Base-by-base conservation (phyloP, 768 basidiomycete species). In the Hirschioporus abietinus region DNA sequence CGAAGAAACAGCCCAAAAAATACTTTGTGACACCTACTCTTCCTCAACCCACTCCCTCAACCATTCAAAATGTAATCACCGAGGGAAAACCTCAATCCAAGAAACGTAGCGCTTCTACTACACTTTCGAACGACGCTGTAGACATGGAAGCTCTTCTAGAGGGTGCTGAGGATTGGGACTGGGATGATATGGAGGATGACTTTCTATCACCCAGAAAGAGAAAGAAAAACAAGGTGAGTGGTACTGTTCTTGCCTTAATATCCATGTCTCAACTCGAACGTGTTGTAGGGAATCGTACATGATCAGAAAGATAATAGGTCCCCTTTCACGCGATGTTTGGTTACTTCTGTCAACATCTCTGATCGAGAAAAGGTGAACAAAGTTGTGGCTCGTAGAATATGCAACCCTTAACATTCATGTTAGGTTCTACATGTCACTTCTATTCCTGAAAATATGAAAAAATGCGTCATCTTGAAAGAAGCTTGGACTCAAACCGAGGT, bases 401-500 rank as follows among this genome's bases (percentile, higher is more conserved):
- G 4, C 42, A 52, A 5, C 20, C 20, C 20, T 15, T 52, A 15
- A 52, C 20, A 52, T 5, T 52, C 42, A 15, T 52, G 15, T 6
- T 20, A 52, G 42, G 12, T 20, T 6, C 12, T 52, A 10, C 42
- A 52, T 15, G 12, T 52, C 20, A 15, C 12, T 52, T 52, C 42
- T 3, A 61, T 34, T 15, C 73, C 75, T 30, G 72, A 69, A 9
- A 77, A 76, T 34, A 82, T 80, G 42, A 67, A 65, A 30, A 79
- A 85, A 15, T 76, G 75, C 17, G 84, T 96, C 7, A 78, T 86
- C 62, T 81, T 98, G 1, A 82, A 78, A 35, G 91, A 95, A 66
- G 92, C 95, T 69, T 97, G 95, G 94, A 79, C 82, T 7, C 77
- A 83, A 24, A 84, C 88, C 8, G 85, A 88, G 61, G 78, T 92